These are phyloP conservation scores for Brettanomyces nanus DNA, from an alignment of 805 yeast genomes.

Conservation along the genomic window DNA sequence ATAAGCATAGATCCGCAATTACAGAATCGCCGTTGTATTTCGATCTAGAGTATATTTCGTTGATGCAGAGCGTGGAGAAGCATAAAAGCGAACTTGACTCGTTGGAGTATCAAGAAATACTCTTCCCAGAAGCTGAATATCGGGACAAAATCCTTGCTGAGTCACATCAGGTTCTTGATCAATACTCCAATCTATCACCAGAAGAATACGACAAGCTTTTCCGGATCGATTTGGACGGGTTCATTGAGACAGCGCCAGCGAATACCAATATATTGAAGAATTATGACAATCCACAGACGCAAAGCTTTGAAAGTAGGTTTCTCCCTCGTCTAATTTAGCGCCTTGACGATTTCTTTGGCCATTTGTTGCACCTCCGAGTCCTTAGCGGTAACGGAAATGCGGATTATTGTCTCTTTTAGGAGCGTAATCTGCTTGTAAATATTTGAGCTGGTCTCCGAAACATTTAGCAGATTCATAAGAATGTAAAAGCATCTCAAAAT, in stretches of 20 bases:
- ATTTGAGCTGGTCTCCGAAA: neutral
- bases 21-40: slow-evolving; percentile 17
- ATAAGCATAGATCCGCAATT: slow-evolving; percentile 16
- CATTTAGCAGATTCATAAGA: slow-evolving; percentile 5
- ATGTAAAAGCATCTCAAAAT: slow-evolving; percentile 18
- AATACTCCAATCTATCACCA: slow-evolving; percentile 4
- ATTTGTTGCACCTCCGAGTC: neutral
- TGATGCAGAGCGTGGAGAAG: slow-evolving; percentile 14
- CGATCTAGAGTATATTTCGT: slow-evolving; percentile 30
- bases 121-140: slow-evolving; percentile 11
- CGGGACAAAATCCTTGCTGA: slow-evolving; percentile 8
- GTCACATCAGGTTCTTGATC: neutral
- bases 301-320: slow-evolving; percentile 12
- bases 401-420: neutral
- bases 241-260: slow-evolving; percentile 14
- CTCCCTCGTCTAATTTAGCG: neutral
- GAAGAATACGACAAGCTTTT: slow-evolving; percentile 10
- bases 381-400: neutral
- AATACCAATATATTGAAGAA: slow-evolving; percentile 8
- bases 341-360: neutral
- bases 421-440: neutral
- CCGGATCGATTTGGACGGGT: slow-evolving; percentile 10
- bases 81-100: slow-evolving; percentile 9
- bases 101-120: slow-evolving; percentile 7
- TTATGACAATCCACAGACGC: slow-evolving; percentile 24